Conservation (phyloP, 495 filamentous ascomycete genomes). For the Rhizodiscina lignyota region DNA sequence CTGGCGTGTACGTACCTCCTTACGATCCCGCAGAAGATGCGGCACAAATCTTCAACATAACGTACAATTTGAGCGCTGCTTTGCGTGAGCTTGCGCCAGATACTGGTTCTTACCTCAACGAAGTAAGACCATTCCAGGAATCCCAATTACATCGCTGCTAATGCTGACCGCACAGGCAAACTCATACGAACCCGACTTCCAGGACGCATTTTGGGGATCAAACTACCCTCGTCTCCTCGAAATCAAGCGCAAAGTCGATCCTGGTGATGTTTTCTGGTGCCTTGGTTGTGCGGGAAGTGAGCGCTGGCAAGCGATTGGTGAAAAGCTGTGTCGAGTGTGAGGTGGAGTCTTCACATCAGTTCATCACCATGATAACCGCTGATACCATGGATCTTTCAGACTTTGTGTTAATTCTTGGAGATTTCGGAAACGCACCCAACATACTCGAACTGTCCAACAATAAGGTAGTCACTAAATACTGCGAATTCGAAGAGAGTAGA, state of each 20-base stretch:
- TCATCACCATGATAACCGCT: no score
- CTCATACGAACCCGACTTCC: conserved; percentile 44
- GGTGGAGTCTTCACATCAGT: no score
- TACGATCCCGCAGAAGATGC: not conserved
- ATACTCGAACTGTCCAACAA: no score
- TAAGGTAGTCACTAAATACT: no score
- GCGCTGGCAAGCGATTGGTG: not conserved
- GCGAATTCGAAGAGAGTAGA: no score
- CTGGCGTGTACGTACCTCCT: not conserved
- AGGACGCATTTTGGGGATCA: conserved; percentile 43
- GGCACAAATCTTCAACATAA: not conserved
- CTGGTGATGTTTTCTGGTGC: conserved; percentile 13
- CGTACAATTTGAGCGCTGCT: not conserved
- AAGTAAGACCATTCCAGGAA: conserved; percentile 11
- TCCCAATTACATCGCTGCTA: not conserved
- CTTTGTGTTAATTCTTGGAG: no score
- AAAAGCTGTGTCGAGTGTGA: not conserved
- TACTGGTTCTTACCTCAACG: conserved; percentile 13
- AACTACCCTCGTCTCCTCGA: conserved; percentile 32
- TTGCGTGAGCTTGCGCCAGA: conserved; percentile 9
- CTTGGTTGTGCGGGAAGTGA: not conserved
- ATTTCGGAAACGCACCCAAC: no score
- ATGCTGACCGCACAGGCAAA: conserved; percentile 25
- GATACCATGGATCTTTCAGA: no score
- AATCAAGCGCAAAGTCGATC: conserved; percentile 39